A percentile compares a stretch with the other conserved stretches of the same genome.
Conservation (phyloP, 176 grass and related monocot genomes). For the Neostapfia colusana region DNA sequence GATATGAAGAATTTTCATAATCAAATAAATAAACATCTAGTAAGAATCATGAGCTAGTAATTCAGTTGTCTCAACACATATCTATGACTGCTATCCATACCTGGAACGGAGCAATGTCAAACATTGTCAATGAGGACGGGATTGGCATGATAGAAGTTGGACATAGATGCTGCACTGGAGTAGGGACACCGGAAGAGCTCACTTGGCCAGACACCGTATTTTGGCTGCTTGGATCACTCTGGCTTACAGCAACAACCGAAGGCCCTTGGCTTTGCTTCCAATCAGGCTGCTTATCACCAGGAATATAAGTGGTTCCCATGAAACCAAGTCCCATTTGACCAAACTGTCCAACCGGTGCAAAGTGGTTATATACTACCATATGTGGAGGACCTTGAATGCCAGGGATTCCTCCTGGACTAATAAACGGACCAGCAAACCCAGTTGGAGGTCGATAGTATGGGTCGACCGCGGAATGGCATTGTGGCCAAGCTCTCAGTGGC, state of each 20-base stretch:
- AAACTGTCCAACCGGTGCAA: slow-evolving; percentile 84
- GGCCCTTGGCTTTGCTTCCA: slow-evolving; percentile 77
- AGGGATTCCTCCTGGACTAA: slow-evolving; percentile 81
- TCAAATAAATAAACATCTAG: slow-evolving; percentile 5
- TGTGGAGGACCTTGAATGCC: slow-evolving; percentile 85
- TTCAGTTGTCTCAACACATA: slow-evolving; percentile 26
- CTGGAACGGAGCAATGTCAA: slow-evolving; percentile 94
- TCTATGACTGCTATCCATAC: slow-evolving; percentile 44
- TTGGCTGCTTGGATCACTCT: slow-evolving; percentile 64
- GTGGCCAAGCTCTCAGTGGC: slow-evolving; percentile 67
- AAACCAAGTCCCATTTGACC: slow-evolving; percentile 94
- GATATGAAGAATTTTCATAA: background rate
- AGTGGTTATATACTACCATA: slow-evolving; percentile 99
- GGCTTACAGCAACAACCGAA: slow-evolving; percentile 51
- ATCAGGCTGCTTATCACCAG: slow-evolving; percentile 81
- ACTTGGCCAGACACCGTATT: slow-evolving; percentile 64
- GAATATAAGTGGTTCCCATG: slow-evolving; percentile 86
- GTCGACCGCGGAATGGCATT: slow-evolving; percentile 72
- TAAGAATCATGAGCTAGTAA: background rate
- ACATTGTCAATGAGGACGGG: slow-evolving; percentile 76
- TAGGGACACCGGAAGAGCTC: slow-evolving; percentile 49
- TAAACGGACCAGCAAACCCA: slow-evolving; percentile 82
- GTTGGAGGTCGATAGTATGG: slow-evolving; percentile 81
- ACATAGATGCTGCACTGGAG: slow-evolving; percentile 65
- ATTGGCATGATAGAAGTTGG: slow-evolving; percentile 88